Conservation (phyloP, 495 filamentous ascomycete species). For the Aspergillus coremiiformis region DNA sequence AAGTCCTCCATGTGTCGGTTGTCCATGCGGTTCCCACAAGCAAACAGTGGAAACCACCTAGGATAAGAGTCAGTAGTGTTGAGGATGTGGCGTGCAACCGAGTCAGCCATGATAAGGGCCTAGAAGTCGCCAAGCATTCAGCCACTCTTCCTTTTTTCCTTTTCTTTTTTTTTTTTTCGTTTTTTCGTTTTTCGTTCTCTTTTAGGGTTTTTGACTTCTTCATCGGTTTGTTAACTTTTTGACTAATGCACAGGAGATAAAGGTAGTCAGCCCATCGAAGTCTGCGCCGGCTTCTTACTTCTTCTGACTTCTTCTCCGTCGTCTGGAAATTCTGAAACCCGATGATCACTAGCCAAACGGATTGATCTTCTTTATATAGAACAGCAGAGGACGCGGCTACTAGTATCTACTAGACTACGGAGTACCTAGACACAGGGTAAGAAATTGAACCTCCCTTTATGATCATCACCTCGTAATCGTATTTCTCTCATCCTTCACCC, state of each 20-base stretch:
- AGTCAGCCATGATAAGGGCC: slow-evolving; percentile 3
- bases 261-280: no score
- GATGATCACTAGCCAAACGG: not conserved
- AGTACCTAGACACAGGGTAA: not conserved
- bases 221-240: no score
- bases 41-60: not conserved
- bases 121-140: not conserved
- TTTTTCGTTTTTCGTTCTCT: not conserved
- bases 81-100: slow-evolving; percentile 6
- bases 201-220: no score
- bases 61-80: slow-evolving; percentile 5
- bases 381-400: not conserved
- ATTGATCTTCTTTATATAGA: not conserved
- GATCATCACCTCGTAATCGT: not conserved
- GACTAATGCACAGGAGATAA: no score
- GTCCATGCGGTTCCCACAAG: not conserved
- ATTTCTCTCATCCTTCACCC: not conserved
- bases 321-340: no score
- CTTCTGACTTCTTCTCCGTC: no score
- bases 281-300: no score
- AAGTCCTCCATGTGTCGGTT: not conserved
- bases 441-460: not conserved
- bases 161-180: not conserved
- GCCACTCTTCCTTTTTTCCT: not conserved
- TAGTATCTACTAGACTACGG: not conserved